A percentile compares a stretch with the other conserved stretches of the same genome.
Conservation (phyloP, 768 basidiomycete species). For the Austroboletus eburneus region DNA sequence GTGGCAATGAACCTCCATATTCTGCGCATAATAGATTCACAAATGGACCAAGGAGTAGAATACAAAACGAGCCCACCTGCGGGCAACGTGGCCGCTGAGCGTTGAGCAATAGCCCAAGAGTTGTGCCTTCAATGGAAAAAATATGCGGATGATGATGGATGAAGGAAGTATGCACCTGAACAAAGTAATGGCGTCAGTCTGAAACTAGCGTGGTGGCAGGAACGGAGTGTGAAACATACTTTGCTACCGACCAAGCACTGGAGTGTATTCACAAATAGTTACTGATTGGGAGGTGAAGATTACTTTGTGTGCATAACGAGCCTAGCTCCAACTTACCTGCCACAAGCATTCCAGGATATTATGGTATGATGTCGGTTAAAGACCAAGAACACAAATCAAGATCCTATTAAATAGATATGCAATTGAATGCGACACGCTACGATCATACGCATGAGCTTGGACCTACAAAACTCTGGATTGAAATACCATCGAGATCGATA, state of each 20-base stretch:
- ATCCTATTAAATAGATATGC: slow-evolving; percentile 35
- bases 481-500: slow-evolving; percentile 61
- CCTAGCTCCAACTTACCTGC: slow-evolving; percentile 43
- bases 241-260: slow-evolving; percentile 61
- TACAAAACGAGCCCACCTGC: slow-evolving; percentile 31
- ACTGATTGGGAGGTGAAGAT: slow-evolving; percentile 36
- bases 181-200: slow-evolving; percentile 5
- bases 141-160: slow-evolving; percentile 55
- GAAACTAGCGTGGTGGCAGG: not conserved
- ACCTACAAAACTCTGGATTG: slow-evolving; percentile 56
- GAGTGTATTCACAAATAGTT: slow-evolving; percentile 75
- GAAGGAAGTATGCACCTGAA: slow-evolving; percentile 59
- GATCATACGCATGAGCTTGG: slow-evolving; percentile 1
- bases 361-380: slow-evolving; percentile 60
- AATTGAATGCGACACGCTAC: slow-evolving; percentile 4
- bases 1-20: slow-evolving; percentile 60
- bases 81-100: slow-evolving; percentile 50
- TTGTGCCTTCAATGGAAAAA: slow-evolving; percentile 57
- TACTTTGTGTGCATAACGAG: not conserved
- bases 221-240: slow-evolving; percentile 39
- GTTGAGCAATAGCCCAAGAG: slow-evolving; percentile 53
- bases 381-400: slow-evolving; percentile 63
- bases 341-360: slow-evolving; percentile 73
- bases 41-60: not conserved
- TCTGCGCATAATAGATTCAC: slow-evolving; percentile 46